These are phyloP conservation scores for Chrysochromulina parva DNA, from an alignment of 78 protist genomes.

Conservation along the genomic window DNA sequence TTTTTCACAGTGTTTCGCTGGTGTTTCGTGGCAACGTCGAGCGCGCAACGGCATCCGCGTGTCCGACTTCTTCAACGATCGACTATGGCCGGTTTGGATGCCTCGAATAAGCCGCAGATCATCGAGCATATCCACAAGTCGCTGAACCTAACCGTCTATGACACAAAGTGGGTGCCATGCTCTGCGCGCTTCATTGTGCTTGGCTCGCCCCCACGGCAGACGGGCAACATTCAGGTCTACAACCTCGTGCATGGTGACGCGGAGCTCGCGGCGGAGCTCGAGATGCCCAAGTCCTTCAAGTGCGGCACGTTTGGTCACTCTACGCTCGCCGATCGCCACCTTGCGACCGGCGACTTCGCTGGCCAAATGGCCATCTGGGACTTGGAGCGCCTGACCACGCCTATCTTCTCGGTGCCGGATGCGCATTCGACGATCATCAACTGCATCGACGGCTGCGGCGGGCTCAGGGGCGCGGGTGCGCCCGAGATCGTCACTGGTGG, in stretches of 20 bases:
- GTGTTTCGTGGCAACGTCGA: too few relatives aligned
- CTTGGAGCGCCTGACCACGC: conserved; percentile 17
- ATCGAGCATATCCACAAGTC: conserved; percentile 62
- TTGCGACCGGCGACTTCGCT: conserved; percentile 72
- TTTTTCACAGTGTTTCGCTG: too few relatives aligned
- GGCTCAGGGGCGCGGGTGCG: conserved; percentile 64
- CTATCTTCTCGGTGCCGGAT: conserved; percentile 7
- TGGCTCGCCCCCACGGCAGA: conserved; percentile 55
- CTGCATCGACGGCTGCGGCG: conserved; percentile 71
- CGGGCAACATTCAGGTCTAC: conserved; percentile 67
- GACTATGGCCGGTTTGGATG: not conserved
- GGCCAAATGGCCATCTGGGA: conserved; percentile 69
- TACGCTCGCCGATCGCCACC: conserved; percentile 32
- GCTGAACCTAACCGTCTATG: conserved; percentile 57
- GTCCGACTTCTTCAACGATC: too few relatives aligned
- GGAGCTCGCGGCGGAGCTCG: not conserved
- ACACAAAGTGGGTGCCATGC: conserved; percentile 59
- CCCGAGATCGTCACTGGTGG: conserved; percentile 78
- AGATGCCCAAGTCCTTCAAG: conserved; percentile 49
- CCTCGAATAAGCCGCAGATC: conserved; percentile 54
- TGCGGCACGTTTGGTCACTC: conserved; percentile 70
- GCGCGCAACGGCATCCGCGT: too few relatives aligned
- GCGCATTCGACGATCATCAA: conserved; percentile 63
- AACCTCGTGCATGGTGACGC: conserved; percentile 37
- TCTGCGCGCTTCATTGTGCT: conserved; percentile 59